Conservation (phyloP, 805 yeast genomes). For the Ogataea thermomethanolica region DNA sequence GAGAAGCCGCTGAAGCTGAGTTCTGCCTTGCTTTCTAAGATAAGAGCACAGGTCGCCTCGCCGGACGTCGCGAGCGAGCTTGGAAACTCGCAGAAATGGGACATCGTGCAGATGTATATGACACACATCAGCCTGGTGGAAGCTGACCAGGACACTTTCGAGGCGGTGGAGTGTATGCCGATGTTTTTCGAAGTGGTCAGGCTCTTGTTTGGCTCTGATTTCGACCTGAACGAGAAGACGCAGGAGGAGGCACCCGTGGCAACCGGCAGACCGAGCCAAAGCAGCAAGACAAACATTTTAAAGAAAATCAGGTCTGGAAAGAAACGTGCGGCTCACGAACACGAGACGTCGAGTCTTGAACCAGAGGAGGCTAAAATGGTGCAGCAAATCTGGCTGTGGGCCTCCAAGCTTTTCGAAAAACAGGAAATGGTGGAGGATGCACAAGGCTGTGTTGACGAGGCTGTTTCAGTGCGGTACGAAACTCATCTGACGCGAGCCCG, state of each 20-base stretch:
- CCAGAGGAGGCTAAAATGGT: constrained; percentile 37
- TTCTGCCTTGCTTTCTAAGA: constrained; percentile 50
- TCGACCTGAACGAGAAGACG: constrained; percentile 1
- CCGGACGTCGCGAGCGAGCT: constrained; percentile 35
- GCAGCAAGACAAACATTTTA: constrained; percentile 16
- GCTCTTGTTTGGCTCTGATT: constrained; percentile 28
- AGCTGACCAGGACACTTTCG: constrained; percentile 51
- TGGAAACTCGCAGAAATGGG: constrained; percentile 35
- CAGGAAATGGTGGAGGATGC: constrained; percentile 56
- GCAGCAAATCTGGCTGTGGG: constrained; percentile 73
- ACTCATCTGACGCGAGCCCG: constrained; percentile 48
- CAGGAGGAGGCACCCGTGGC: neutral
- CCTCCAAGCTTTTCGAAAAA: constrained; percentile 59
- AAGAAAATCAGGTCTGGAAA: constrained; percentile 14
- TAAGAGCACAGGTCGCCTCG: constrained; percentile 33
- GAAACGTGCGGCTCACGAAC: constrained; percentile 14
- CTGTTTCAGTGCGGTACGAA: constrained; percentile 47
- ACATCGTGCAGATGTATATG: constrained; percentile 63
- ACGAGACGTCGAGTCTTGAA: constrained; percentile 1
- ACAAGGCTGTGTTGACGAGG: constrained; percentile 69
- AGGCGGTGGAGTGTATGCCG: constrained; percentile 61
- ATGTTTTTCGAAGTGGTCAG: constrained; percentile 61
- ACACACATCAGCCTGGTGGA: constrained; percentile 73
- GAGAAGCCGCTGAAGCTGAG: constrained; percentile 39
- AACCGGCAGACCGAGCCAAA: neutral